phyloP scores from a whole-genome alignment of 208 protist species.

The Crithidia expoeki region DNA sequence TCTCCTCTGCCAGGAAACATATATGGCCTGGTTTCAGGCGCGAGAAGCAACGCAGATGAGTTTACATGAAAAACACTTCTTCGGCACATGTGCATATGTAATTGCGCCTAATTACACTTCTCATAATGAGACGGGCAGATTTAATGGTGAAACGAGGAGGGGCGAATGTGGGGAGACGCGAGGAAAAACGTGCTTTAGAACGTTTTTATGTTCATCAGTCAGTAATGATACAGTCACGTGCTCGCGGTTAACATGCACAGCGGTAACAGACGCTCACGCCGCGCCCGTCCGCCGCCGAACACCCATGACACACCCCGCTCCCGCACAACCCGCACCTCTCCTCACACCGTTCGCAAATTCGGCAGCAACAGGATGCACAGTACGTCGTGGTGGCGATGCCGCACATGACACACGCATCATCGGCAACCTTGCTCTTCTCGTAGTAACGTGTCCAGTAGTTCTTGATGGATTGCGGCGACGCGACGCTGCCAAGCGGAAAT shows the following conservation, averaged over 20 bases:
- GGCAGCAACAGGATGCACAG: slow-evolving; percentile 35
- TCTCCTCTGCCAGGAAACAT: no score
- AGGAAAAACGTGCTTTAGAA: no score
- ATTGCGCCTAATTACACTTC: no score
- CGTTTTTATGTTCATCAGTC: background rate
- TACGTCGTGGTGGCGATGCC: slow-evolving; percentile 1
- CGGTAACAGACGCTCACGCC: slow-evolving; percentile 68
- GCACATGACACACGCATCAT: slow-evolving; percentile 31
- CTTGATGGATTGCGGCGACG: slow-evolving; percentile 34
- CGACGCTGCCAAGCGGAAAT: slow-evolving; percentile 27
- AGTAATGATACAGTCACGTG: background rate
- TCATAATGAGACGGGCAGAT: no score
- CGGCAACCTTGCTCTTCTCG: slow-evolving; percentile 21
- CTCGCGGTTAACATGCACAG: slow-evolving; percentile 66
- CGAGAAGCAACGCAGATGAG: no score
- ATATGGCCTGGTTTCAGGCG: no score
- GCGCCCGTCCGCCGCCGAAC: slow-evolving; percentile 76
- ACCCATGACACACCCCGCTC: slow-evolving; percentile 41
- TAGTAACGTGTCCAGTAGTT: slow-evolving; percentile 21
- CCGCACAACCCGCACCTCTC: slow-evolving; percentile 35
- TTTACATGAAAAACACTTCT: no score
- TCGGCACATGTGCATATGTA: no score
- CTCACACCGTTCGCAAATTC: slow-evolving; percentile 40
- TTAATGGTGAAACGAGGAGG: no score
- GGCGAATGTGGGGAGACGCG: no score